Evolutionary conservation across 345 rosid species (phyloP), one percentile per base, ranked within the genome.

Genomic region (Ceriops tagal): DNA sequence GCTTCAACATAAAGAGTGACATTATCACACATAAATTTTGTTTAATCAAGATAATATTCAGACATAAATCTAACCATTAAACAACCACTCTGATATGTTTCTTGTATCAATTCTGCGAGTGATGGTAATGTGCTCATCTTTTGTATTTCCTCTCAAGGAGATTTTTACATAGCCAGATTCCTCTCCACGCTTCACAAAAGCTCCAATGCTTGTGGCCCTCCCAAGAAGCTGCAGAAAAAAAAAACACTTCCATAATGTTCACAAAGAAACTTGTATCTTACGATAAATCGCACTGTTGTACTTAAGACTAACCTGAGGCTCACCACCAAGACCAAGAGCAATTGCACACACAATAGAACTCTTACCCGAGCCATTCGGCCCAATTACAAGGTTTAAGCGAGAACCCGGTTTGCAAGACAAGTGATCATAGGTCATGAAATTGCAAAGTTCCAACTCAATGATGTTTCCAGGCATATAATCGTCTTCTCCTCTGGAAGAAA

Each of bases 291-390:
- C n/a, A 71, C 56, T 37, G 22, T 27, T 58, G 61, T 34, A 63
- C 55, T 68, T 37, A 19, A 58, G 49, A 83, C 88, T 51, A 73
- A 88, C 95, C 89, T 82, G 93, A 68, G 98, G 92, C 75, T 93
- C 97, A 10, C 97, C 97, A 57, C 96, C 95, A 28, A 93, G 92
- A 68, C 95, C 88, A 70, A 93, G 92, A 1, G 96, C 98, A 74
- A 91, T 93, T 69, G 98, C 98, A 60, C 98, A 93, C 53, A 93
- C 98, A 71, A 93, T 84, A 65, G 98, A 89, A 73, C 98, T 93
- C 82, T 93, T 93, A 18, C 98, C 98, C 3, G 96, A 91, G 49
- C 97, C 98, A 62, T 93, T 93, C 15, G 98, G 98, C 65, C 98
- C 98, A 77, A 93, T 89, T 5, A 93, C 92, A 66, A 93, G 92